phyloP scores from a whole-genome alignment of 345 rosid genomes.

The Crucihimalaya himalaica region DNA sequence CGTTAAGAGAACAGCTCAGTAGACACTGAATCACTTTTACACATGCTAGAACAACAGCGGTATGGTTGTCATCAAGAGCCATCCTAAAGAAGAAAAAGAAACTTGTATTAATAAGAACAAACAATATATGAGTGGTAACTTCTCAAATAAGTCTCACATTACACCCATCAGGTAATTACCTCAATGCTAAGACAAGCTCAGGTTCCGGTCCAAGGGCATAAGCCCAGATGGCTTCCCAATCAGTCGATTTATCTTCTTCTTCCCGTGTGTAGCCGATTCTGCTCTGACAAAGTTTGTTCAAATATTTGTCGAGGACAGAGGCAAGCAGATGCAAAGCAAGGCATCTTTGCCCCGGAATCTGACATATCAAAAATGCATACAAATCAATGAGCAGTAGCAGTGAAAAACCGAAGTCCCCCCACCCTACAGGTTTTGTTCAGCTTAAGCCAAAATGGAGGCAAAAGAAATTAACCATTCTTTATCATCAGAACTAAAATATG shows the following conservation, averaged over 20 bases:
- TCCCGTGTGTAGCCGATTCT: slow-evolving; percentile 45
- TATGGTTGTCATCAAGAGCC: slow-evolving; percentile 86
- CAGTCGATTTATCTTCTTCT: slow-evolving; percentile 42
- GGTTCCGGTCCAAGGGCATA: slow-evolving; percentile 96
- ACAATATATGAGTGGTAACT: slow-evolving; percentile 4
- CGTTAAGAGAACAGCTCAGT: slow-evolving; percentile 70
- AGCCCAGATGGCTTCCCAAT: slow-evolving; percentile 97
- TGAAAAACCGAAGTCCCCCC: background rate
- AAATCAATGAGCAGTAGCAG: slow-evolving; percentile 7
- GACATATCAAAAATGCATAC: slow-evolving; percentile 28
- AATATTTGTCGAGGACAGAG: slow-evolving; percentile 73
- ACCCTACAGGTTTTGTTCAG: slow-evolving; percentile 13
- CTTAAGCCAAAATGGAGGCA: slow-evolving; percentile 10
- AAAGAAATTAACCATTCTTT: background rate
- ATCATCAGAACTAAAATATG: slow-evolving; percentile 22
- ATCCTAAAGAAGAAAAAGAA: slow-evolving; percentile 55
- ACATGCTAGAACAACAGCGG: slow-evolving; percentile 74
- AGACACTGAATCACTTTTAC: slow-evolving; percentile 64
- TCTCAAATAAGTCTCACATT: slow-evolving; percentile 14
- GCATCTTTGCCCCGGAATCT: slow-evolving; percentile 86
- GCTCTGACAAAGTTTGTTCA: slow-evolving; percentile 48
- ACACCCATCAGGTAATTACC: slow-evolving; percentile 48
- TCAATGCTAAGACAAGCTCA: slow-evolving; percentile 80
- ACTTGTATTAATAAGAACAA: background rate
- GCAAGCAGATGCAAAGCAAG: slow-evolving; percentile 79